Evolutionary conservation across 2,329 filamentous ascomycete species (phyloP).

Genomic region (Verticillium longisporum): DNA sequence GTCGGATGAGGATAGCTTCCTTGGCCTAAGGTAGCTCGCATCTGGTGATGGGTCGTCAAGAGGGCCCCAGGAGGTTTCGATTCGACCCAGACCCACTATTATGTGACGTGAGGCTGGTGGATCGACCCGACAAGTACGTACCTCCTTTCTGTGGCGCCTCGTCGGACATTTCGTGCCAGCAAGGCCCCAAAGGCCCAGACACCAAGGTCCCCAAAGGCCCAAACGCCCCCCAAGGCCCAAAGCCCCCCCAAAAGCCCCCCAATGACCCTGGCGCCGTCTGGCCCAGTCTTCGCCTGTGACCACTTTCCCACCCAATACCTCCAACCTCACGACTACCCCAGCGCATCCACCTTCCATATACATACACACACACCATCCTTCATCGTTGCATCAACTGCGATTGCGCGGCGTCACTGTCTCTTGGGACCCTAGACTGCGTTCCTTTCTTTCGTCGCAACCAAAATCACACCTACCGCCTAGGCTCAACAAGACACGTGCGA

Average conservation of each 20-base stretch:
- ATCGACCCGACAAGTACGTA: background rate
- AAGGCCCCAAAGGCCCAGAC: background rate
- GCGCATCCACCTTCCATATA: background rate
- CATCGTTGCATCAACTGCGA: background rate
- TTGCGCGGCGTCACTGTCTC: background rate
- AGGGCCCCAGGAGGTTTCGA: background rate
- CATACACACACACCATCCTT: background rate
- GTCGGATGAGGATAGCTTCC: background rate
- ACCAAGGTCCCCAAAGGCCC: too few species aligned
- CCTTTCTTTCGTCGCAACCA: slow-evolving; percentile 7
- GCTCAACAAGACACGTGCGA: slow-evolving; percentile 9
- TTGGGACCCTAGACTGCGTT: background rate
- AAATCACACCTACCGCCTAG: slow-evolving; percentile 5
- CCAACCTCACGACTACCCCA: background rate
- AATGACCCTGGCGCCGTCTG: background rate
- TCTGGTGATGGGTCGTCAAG: slow-evolving; percentile 4
- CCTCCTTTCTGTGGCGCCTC: background rate
- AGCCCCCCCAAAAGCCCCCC: too few species aligned
- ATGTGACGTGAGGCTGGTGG: background rate
- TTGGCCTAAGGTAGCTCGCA: slow-evolving; percentile 1
- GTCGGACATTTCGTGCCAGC: background rate
- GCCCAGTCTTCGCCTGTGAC: background rate
- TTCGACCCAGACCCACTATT: background rate
- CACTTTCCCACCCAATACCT: background rate
- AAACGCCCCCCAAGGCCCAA: too few species aligned